phyloP scores from a whole-genome alignment of 1,139 yeast genomes.

The Yamadazyma buinensis region DNA sequence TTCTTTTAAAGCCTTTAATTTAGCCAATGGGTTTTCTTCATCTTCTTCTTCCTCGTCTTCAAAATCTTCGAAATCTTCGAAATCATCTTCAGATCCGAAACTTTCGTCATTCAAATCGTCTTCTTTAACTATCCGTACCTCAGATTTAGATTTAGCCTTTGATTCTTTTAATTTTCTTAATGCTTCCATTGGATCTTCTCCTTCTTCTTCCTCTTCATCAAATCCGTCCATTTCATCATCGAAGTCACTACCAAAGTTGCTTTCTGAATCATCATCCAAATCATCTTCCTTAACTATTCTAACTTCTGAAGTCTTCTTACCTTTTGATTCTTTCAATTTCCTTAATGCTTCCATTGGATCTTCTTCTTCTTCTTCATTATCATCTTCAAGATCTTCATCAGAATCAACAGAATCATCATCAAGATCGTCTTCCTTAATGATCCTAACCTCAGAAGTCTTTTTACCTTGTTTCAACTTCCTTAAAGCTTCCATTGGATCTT shows the following conservation, averaged over 20 bases:
- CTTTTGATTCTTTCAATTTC: conserved; percentile 10
- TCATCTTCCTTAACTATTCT: conserved; percentile 29
- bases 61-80: conserved; percentile 14
- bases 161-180: conserved; percentile 8
- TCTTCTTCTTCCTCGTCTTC: conserved; percentile 12
- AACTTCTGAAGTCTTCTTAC: conserved; percentile 9
- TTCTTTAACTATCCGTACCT: conserved; percentile 13
- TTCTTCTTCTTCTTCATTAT: conserved; percentile 12
- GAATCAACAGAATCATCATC: conserved; percentile 7
- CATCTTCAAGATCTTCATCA: conserved; percentile 7
- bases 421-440: conserved; percentile 20
- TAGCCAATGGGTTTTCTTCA: conserved; percentile 37
- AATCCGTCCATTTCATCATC: conserved; percentile 5
- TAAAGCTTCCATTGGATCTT: conserved; percentile 23
- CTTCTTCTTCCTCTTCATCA: conserved; percentile 11
- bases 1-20: conserved; percentile 41
- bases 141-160: conserved; percentile 8
- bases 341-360: conserved; percentile 14
- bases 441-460: conserved; percentile 12
- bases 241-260: conserved; percentile 6
- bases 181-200: conserved; percentile 15
- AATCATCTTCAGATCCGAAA: conserved; percentile 9
- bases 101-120: conserved; percentile 3
- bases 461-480: conserved; percentile 19
- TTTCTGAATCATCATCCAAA: conserved; percentile 19